Base-by-base conservation (phyloP, 1,139 yeast species). In the Protomyces gravidus region DNA sequence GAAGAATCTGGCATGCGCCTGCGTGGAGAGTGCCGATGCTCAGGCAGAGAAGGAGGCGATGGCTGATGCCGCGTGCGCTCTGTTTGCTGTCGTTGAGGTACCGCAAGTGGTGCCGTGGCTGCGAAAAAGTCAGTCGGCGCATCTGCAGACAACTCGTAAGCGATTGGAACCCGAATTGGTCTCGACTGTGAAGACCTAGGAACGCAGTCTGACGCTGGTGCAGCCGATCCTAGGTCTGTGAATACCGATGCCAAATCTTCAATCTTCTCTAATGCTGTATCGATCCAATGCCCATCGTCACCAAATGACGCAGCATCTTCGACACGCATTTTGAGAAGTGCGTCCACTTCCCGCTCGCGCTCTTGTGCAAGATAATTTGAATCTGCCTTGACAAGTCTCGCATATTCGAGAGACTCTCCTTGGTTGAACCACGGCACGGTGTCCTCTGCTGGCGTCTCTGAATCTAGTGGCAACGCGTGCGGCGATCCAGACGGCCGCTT, bases 311-410 rank as follows among this genome's bases (percentile, higher is more conserved):
- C 75, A 56, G 76, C 76, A 66, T 87, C 95, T 60, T 80, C 76
- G 55, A 80, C 79, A 61, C 76, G 76, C 55, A 80, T 81, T 0
- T 69, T 67, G 52, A 72, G 63, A 1, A 88, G 76, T 7, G 76
- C 75, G 2, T 68, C 68, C 57, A 83, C 78, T 63, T 90, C 96
- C 1, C 73, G 69, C 42, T 80, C 80, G 65, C 79, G 82, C 72
- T 83, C 80, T 23, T 76, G 72, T 15, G 78, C 66, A 1, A 83
- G 71, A 68, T 83, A 85, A 3, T 75, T 71, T 25, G 76, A 69
- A 57, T 84, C 83, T 19, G 88, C 94, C 66, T 78, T 81, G 73
- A 86, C 78, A 9, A 89, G 75, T 60, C 95, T 78, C 0, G 84
- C 74, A 65, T 77, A 81, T 19, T 75, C 75, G 25, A 74, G 70